Base-by-base conservation (phyloP, 2,329 filamentous ascomycete species). In the Exutisphaerella laricina region DNA sequence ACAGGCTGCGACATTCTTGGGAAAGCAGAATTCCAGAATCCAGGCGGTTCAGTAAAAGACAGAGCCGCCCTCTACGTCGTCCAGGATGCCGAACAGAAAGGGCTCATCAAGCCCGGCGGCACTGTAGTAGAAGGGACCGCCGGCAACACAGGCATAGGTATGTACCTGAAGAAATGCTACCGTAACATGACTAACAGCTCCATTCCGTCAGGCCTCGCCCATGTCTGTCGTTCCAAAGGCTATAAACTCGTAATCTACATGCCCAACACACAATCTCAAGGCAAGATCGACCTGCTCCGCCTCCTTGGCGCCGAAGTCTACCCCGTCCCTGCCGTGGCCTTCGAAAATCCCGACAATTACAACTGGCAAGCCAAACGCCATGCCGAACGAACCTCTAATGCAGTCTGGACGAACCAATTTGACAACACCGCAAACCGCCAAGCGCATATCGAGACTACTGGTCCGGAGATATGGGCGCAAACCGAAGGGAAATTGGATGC, bases 231-330 rank as follows among this genome's bases (percentile, higher is more conserved):
- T 48, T 86, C 84, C 26, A 84, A 84, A 58, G 92, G 90, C 29
- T 97, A 98, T 76, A 84, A 84, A 64, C 81, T 95, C 38, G 89
- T 97, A 62, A 98, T 98, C 64, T 98, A 97, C 79, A 97, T 98
- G 92, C 92, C 92, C 58, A 85, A 98, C 74, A 97, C 90, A 36
- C 92, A 97, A 71, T 94, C 89, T 14, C 90, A 95, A 70, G 92
- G 89, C 64, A 98, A 98, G 74, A 86, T 98, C 63, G 92, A 97
- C 66, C 77, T 98, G 40, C 73, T 98, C 52, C 78, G 90, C 6
- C 74, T 97, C 25, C 78, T 98, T 7, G 92, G 92, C 53, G 92
- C 92, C 18, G 89, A 97, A 67, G 92, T 98, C 23, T 85, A 94
- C 69, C 89, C 92, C 13, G 92, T 98, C 0, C 92, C 92, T 12